Evolutionary conservation across 345 rosid genomes (phyloP), one percentile per base, ranked within the genome.

Genomic region (Camelina laxa): DNA sequence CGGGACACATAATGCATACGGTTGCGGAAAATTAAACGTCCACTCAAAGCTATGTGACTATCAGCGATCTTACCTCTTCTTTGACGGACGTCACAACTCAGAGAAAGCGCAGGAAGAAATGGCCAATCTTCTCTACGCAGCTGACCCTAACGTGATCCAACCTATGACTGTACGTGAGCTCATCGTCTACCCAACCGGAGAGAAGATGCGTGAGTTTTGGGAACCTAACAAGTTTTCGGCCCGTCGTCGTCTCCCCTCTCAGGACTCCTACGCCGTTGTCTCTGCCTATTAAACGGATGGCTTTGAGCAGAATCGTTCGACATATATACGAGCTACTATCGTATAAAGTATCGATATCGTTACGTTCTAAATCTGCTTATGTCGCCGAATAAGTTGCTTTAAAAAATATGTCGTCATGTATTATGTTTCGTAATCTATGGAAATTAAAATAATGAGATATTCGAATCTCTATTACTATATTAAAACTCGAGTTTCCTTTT

Each of bases 81-180:
- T 60, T 8, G 81, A 78, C 14, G 81, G 78, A 53, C 73, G 68
- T 50, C 78, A 78, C 65, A 78, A 78, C 73, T 9, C 70, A 4
- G 78, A 78, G 48, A 78, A 78, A 30, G 77, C 70, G 13, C 72
- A 78, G 7, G 81, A 73, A 13, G 67, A 68, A 35, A 0, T 78
- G 0, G 81, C 75, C 5, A 70, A 78, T 69, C 65, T 79, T 12
- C 6, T 73, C 10, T 79, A 67, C 19, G 65, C 70, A 50, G 78
- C 78, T 8, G 14, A 79, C 11, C 42, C 19, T 2, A 59, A 45
- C 31, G 78, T 79, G 36, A 1, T 73, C 45, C 63, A 36, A 1
- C 81, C 81, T 0, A 68, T 79, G 81, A 79, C 30, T 1, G n/a
- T 61, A 0, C 77, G 81, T 47, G 81, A 79, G 70, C 61, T 79